phyloP scores from a whole-genome alignment of 768 basidiomycete species.

The Leccinum arenicola region DNA sequence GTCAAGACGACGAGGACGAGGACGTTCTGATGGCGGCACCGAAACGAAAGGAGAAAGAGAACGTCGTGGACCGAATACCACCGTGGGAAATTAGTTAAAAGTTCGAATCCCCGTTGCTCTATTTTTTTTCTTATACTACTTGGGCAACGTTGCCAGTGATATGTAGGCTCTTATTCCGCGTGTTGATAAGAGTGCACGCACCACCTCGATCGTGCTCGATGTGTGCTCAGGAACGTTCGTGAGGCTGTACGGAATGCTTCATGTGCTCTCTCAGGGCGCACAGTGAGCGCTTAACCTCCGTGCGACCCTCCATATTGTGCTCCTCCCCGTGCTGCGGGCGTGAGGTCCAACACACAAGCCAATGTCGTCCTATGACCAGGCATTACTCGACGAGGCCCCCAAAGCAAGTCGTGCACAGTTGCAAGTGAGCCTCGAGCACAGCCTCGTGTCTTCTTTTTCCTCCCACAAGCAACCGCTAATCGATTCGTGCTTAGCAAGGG shows the following conservation, averaged over 20 bases:
- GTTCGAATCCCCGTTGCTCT: not conserved
- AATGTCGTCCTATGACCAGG: constrained; percentile 40
- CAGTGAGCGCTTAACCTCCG: constrained; percentile 20
- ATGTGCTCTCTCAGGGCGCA: not conserved
- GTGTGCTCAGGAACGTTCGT: constrained; percentile 18
- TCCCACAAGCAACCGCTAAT: not conserved
- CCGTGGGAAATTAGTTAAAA: constrained; percentile 14
- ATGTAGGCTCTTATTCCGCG: not conserved
- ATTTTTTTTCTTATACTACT: not conserved
- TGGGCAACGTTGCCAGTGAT: not conserved
- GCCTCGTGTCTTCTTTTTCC: not conserved
- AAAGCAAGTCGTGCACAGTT: constrained; percentile 41
- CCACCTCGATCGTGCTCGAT: not conserved
- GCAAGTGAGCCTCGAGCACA: constrained; percentile 37
- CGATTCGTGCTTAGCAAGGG: constrained; percentile 40
- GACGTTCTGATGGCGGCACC: not conserved
- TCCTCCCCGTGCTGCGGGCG: not conserved
- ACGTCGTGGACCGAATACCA: not conserved
- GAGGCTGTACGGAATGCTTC: constrained; percentile 25
- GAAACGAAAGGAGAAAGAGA: constrained; percentile 1
- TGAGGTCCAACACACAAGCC: not conserved
- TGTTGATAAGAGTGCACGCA: not conserved
- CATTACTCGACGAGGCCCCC: constrained; percentile 39
- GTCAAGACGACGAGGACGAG: not conserved
- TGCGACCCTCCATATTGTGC: not conserved